These are phyloP conservation scores for Nicotiana paniculata DNA, from an alignment of 257 asterid species.

Conservation along the genomic window DNA sequence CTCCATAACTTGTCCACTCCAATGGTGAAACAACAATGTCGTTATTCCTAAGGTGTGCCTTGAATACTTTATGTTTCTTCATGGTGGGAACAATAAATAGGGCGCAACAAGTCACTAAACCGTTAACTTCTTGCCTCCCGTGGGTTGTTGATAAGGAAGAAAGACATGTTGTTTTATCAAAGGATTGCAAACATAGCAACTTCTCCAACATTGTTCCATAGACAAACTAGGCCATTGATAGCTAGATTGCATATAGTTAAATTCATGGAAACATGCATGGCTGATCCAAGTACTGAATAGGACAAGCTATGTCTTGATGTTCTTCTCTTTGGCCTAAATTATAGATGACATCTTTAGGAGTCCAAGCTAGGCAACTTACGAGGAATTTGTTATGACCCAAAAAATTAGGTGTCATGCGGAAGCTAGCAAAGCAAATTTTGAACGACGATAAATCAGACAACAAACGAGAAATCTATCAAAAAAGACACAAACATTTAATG, in stretches of 20 bases:
- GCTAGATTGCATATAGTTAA: background rate
- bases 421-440: no score
- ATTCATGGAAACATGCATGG: background rate
- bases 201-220: background rate
- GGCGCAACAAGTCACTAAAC: background rate
- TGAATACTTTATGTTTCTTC: background rate
- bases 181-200: background rate
- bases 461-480: no score
- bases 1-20: background rate
- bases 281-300: background rate
- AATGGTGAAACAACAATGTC: background rate
- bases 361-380: background rate
- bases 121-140: no score
- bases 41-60: background rate
- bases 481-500: no score
- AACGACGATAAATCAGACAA: no score
- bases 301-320: background rate
- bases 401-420: no score
- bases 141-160: background rate
- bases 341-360: background rate
- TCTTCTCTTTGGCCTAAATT: background rate
- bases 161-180: background rate
- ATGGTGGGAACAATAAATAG: background rate
- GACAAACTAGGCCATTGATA: background rate
- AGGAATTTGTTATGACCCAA: background rate